Percentiles rank a stretch among this genome's conserved stretches.
phyloP scores from a whole-genome alignment of 2,329 filamentous ascomycete genomes.

The Colletotrichum eremochloae region DNA sequence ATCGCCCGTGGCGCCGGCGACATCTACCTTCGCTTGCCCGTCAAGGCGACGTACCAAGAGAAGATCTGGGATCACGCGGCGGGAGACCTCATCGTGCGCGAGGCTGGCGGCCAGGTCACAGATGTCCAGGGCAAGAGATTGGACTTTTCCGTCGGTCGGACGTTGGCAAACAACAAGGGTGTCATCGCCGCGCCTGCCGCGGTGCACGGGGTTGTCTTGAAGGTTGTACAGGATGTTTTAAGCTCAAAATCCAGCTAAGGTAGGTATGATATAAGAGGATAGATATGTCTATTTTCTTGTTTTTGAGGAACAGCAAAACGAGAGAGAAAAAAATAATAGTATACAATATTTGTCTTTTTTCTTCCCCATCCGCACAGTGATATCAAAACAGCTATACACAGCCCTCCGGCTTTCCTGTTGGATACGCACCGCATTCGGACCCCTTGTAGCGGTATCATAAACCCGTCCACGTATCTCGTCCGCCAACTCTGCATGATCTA shows the following conservation, averaged over 20 bases:
- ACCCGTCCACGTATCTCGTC: not conserved
- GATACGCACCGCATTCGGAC: not conserved
- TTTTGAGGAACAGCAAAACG: conserved; percentile 4
- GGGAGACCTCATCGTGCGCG: conserved; percentile 92
- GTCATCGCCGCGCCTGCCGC: conserved; percentile 87
- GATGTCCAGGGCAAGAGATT: conserved; percentile 88
- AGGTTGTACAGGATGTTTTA: conserved; percentile 86
- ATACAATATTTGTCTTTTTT: conserved; percentile 30
- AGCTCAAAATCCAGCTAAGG: conserved; percentile 45
- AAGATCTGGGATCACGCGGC: conserved; percentile 99
- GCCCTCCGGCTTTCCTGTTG: conserved; percentile 15
- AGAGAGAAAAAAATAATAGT: conserved; percentile 20
- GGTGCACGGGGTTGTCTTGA: conserved; percentile 81
- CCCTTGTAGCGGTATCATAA: not conserved
- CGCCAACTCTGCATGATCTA: conserved; percentile 57
- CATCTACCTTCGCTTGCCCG: conserved; percentile 91
- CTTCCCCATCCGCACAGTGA: conserved; percentile 30
- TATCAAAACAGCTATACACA: conserved; percentile 42
- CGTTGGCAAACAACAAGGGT: conserved; percentile 90
- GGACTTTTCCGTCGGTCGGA: conserved; percentile 89
- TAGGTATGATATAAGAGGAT: conserved; percentile 7
- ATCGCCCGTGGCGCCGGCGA: conserved; percentile 95
- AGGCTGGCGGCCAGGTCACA: conserved; percentile 92
- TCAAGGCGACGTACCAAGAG: conserved; percentile 90
- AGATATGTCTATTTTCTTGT: not conserved